Evolutionary conservation across 257 asterid genomes (phyloP), one percentile per base, ranked within the genome.

Genomic region (Ballota nigra): DNA sequence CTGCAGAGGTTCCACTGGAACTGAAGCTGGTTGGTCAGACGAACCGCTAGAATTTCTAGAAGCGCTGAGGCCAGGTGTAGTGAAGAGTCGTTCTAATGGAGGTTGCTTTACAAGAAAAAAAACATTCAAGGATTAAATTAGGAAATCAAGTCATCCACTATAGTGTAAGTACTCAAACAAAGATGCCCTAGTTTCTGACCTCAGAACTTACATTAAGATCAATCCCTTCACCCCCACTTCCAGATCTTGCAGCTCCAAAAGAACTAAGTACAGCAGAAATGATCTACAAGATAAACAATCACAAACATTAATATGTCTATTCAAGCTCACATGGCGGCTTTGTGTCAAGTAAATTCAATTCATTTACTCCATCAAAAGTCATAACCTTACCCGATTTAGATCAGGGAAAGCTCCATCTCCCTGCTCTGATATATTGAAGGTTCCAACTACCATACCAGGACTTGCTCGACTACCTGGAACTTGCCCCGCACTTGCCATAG

Each of bases 361-460:
- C 12, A 36, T 36, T 36, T 36, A 36, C 11, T 36, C 12, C 43
- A 36, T 8, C 11, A 36, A 0, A 8, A 67, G 36, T 36, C 69
- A 62, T 52, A 47, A 43, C 38, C 73, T 79, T 89, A 93, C 98
- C 78, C 94, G 92, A 78, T 87, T 87, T 47, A 91, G 76, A 80
- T 88, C 94, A 68, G 92, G 93, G 66, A 91, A 83, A 73, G 84
- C 79, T 73, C 94, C 96, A 78, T 89, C 97, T 49, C 84, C 90
- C 63, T 86, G 97, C 70, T 93, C 98, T 45, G 96, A 84, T 74
- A 91, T 60, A 79, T 89, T 87, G 78, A 91, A 93, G 81, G 96
- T 86, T 52, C 96, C 96, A 76, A 93, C 91, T 63, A 93, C 78
- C 82, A 86, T 75, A 52, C 89, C 86, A 58, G 96, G 88, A 70